Evolutionary conservation across 2,329 filamentous ascomycete genomes (phyloP), one percentile per base, ranked within the genome.

Genomic region (Cercospora zeae-maydis): DNA sequence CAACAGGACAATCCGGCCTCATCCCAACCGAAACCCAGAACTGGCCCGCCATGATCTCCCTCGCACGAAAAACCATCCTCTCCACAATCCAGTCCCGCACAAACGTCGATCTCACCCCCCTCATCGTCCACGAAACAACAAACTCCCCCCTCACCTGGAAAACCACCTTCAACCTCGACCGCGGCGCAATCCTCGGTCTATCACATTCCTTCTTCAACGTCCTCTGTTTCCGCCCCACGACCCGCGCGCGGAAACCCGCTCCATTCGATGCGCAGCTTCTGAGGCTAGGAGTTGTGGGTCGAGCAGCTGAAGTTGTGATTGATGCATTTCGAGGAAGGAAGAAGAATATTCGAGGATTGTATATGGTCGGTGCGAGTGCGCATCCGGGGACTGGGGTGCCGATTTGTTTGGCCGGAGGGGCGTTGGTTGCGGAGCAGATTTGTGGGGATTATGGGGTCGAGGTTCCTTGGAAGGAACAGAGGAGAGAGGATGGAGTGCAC

Each of bases 361-460:
- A 90, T 71, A 91, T 92, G 71, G 89, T 91, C 0, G 89, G 89
- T 34, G 89, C 89, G 1, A 88, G 85, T 71, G 89, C 88, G 19
- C 89, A 92, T 77, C 89, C 89, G 0, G 89, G 89, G 1, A 91
- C 89, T 0, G 89, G 89, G 0, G 89, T 92, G 19, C 89, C 89
- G 2, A 89, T 92, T 61, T 86, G 88, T 27, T 77, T 91, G 9
- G 88, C 88, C 0, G 88, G 89, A 0, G 85, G 86, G 8, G 88
- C 86, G 73, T 81, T 91, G 59, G 83, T 84, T 0, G 78, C 76
- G 8, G 82, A 82, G 69, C 81, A 86, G 73, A 78, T 86, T 4
- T 67, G 84, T 11, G 71, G 74, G 59, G 74, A 79, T 71, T 63
- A 72, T 63, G 69, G 68, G 21, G 73, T 78, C 66, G 59, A 55